phyloP scores from a whole-genome alignment of 176 grass and related monocot species.

The Aegilops umbellulata region DNA sequence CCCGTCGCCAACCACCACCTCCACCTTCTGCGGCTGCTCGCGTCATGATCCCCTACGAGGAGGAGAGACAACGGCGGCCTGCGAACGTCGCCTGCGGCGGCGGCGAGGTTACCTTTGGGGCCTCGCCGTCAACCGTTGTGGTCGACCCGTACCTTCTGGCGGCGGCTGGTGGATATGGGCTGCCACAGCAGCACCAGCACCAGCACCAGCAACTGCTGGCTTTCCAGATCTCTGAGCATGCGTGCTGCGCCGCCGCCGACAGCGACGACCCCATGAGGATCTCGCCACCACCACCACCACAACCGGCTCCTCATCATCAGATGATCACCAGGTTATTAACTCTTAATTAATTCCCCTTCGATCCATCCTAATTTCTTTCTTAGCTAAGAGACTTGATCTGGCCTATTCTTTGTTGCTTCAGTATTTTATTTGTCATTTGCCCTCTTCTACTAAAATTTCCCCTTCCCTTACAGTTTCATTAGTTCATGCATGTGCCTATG shows the following conservation, averaged over 20 bases:
- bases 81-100: background rate
- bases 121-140: background rate
- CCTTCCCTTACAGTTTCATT: background rate
- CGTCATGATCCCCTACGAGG: constrained; percentile 17
- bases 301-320: constrained; percentile 35
- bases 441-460: background rate
- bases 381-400: background rate
- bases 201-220: background rate
- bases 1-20: background rate
- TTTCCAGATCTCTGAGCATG: constrained; percentile 38
- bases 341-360: background rate
- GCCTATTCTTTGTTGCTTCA: background rate
- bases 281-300: constrained; percentile 10
- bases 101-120: background rate
- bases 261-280: constrained; percentile 29
- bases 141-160: constrained; percentile 9
- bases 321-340: constrained; percentile 38
- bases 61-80: background rate
- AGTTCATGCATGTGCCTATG: background rate
- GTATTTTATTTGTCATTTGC: background rate
- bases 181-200: background rate
- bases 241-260: background rate
- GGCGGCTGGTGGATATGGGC: background rate
- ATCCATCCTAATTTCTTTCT: background rate
- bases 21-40: constrained; percentile 1